These are phyloP conservation scores for Linnemannia zychae DNA, from an alignment of 192 early-diverging fungal genomes.

Conservation along the genomic window DNA sequence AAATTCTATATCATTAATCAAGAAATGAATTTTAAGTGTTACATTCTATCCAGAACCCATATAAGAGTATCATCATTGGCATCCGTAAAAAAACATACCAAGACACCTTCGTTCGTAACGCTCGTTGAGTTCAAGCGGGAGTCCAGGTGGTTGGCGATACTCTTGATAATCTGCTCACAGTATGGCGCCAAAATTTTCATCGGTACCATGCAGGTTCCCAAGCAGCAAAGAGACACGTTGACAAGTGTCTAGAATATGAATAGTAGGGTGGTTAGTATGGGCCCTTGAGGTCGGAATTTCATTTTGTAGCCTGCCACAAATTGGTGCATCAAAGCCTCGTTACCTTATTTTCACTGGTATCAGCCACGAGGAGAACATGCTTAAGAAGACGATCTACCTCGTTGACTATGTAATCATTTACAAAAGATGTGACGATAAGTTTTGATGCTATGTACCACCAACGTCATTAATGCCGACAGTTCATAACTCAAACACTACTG, in stretches of 20 bases:
- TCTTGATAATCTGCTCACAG: conserved; percentile 18
- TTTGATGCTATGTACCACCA: neutral
- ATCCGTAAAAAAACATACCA: neutral
- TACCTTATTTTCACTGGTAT: conserved; percentile 34
- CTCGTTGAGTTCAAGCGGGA: conserved; percentile 30
- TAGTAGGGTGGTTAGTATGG: neutral
- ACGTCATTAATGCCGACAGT: neutral
- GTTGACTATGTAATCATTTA: neutral
- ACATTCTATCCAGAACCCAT: neutral
- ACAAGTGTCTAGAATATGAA: neutral
- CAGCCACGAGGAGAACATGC: conserved; percentile 9
- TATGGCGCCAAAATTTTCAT: conserved; percentile 11
- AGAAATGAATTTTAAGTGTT: neutral
- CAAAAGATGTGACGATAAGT: neutral
- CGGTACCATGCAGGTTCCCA: conserved; percentile 11
- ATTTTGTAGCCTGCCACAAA: no score
- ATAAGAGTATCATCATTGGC: neutral
- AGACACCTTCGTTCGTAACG: conserved; percentile 24
- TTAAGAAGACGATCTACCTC: conserved; percentile 20
- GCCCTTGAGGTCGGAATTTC: neutral
- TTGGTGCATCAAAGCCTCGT: neutral
- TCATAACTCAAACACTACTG: no score
- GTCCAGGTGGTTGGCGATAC: conserved; percentile 27
- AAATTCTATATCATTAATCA: conserved; percentile 5
- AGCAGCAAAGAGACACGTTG: conserved; percentile 19